A percentile compares a stretch with the other conserved stretches of the same genome.
Evolutionary conservation across 2,329 filamentous ascomycete species (phyloP).

Genomic region (Colletotrichum cuscutae): DNA sequence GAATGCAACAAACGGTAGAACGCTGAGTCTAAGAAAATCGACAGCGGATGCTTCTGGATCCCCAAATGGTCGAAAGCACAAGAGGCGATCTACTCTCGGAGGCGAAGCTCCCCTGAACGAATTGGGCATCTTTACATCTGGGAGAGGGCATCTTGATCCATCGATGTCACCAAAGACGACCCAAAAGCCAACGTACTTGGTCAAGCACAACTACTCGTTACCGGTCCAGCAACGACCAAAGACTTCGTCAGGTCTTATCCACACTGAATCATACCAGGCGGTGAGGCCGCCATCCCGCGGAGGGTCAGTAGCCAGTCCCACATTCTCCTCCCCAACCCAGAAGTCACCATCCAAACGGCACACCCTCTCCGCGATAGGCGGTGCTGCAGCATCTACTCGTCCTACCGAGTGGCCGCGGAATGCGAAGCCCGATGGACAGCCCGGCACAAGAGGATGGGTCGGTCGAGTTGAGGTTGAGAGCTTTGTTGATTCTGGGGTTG

Average conservation of each 20-base stretch:
- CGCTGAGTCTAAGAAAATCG: neutral
- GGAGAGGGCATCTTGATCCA: conserved; percentile 5
- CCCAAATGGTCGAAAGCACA: neutral
- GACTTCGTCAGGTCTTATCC: conserved; percentile 10
- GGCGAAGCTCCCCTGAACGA: conserved; percentile 5
- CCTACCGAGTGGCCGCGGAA: conserved; percentile 18
- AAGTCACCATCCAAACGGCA: conserved; percentile 27
- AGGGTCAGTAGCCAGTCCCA: conserved; percentile 34
- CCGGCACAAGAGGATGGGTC: conserved; percentile 22
- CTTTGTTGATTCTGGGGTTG: conserved; percentile 26
- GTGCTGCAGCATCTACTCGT: neutral
- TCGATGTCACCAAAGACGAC: conserved; percentile 27
- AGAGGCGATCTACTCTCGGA: conserved; percentile 11
- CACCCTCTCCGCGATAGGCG: conserved; percentile 11
- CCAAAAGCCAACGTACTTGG: conserved; percentile 39
- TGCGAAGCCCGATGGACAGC: neutral
- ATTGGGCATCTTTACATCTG: conserved; percentile 22
- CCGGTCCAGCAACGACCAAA: conserved; percentile 30
- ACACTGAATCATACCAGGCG: conserved; percentile 17
- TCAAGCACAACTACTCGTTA: conserved; percentile 37
- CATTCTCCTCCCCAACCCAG: conserved; percentile 31
- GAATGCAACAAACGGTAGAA: neutral
- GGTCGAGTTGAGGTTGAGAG: conserved; percentile 34
- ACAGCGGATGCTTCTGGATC: neutral
- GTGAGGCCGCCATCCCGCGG: conserved; percentile 34